phyloP scores from a whole-genome alignment of 768 basidiomycete genomes.

The Tremella fuciformis region DNA sequence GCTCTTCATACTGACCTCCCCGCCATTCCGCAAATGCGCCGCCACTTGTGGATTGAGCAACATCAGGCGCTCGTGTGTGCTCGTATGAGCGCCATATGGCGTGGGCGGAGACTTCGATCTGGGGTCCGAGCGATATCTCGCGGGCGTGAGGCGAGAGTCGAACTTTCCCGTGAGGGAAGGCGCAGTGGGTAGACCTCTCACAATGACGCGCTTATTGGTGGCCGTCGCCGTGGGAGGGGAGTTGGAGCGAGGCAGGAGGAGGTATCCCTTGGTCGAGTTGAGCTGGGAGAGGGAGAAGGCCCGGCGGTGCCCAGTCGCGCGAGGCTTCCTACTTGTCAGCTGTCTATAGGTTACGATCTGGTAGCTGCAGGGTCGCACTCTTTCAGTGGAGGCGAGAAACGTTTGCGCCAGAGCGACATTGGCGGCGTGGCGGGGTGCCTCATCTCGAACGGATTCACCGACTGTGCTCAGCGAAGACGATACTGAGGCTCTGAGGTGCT shows the following conservation, averaged over 20 bases:
- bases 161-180: too few species aligned
- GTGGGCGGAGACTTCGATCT: neutral
- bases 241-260: slow-evolving; percentile 1
- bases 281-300: slow-evolving; percentile 1
- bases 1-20: slow-evolving; percentile 27
- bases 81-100: neutral
- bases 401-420: too few species aligned
- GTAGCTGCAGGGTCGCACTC: too few species aligned
- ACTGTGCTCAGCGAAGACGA: too few species aligned
- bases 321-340: too few species aligned
- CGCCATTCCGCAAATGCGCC: slow-evolving; percentile 32
- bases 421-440: too few species aligned
- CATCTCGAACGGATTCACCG: too few species aligned
- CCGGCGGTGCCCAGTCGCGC: neutral
- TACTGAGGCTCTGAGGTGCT: too few species aligned
- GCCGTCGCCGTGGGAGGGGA: neutral
- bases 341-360: too few species aligned
- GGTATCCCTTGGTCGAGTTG: slow-evolving; percentile 5
- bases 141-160: neutral
- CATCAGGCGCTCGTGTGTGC: slow-evolving; percentile 19
- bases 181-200: too few species aligned
- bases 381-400: too few species aligned
- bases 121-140: neutral
- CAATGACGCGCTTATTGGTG: neutral
- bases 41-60: slow-evolving; percentile 39